Evolutionary conservation across 2,329 filamentous ascomycete genomes (phyloP), one percentile per base, ranked within the genome.

Genomic region (Emmonsiellopsis sp.): DNA sequence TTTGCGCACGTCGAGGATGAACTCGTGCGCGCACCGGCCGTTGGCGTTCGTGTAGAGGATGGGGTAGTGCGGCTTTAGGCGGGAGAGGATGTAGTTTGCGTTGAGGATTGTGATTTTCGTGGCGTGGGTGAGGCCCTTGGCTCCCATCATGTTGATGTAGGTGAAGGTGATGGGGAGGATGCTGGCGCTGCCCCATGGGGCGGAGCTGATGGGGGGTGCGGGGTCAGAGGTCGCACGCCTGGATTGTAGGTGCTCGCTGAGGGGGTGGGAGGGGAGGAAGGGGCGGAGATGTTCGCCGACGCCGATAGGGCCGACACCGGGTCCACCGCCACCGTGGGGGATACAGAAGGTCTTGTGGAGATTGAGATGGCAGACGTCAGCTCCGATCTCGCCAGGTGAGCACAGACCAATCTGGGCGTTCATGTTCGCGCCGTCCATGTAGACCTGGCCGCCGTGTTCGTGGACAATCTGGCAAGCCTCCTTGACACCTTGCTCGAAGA

Each of bases 331-430:
- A 53, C 92, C 92, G 71, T 97, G 92, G 46, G 92, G 92, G 64
- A 97, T 97, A 69, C 92, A 97, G 78, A 97, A 97, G 2, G 92
- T 97, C 81, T 97, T 97, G 82, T 97, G 92, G 42, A 97, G 80
- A 72, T 97, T 97, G 56, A 97, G 78, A 75, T 96, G 92, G 79
- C 92, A 97, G 40, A 96, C 91, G 68, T 97, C 92, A 33, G 92
- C 92, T 17, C 92, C 92, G 60, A 97, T 95, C 69, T 94, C 90
- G 40, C 92, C 92, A 1, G 92, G 92, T 0, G 89, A 95, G 75
- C 89, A 95, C 9, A 97, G 80, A 10, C 92, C 92, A 58, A 97
- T 96, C 71, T 97, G 92, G 14, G 92, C 92, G 67, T 96, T 97
- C 89, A 96, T 93, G 75, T 97, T 97, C 60, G 92, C 92, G 47